These are phyloP conservation scores for Rhododendron vialii DNA, from an alignment of 148 eudicot genomes.

Conservation along the genomic window DNA sequence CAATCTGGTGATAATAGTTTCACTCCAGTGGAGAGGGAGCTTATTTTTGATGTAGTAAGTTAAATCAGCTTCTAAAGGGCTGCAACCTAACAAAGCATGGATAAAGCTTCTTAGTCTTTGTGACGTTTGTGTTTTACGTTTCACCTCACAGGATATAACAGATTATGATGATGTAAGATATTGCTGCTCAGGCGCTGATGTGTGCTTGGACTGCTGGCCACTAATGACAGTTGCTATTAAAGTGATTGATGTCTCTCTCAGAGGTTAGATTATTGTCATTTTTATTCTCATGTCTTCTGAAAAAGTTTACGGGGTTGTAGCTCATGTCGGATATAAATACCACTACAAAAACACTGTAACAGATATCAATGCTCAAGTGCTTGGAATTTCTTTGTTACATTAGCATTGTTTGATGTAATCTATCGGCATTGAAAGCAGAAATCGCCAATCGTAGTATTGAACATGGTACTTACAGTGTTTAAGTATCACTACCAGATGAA, in stretches of 20 bases:
- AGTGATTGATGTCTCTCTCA: constrained; percentile 77
- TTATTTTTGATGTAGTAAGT: constrained; percentile 90
- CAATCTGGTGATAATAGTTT: constrained; percentile 69
- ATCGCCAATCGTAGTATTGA: no score
- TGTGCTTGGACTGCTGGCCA: constrained; percentile 91
- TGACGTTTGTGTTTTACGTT: constrained; percentile 11
- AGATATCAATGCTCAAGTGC: no score
- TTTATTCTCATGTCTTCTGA: neutral
- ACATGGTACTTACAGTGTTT: no score
- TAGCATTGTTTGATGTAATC: no score
- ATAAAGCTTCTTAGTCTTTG: neutral
- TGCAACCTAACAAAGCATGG: neutral
- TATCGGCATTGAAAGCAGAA: neutral
- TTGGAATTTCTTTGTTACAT: neutral
- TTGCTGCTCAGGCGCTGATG: constrained; percentile 93
- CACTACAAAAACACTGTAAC: neutral
- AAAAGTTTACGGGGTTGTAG: neutral
- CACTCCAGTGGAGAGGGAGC: constrained; percentile 87
- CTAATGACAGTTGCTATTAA: constrained; percentile 92
- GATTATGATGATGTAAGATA: constrained; percentile 92
- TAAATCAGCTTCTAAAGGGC: neutral
- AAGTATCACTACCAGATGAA: no score
- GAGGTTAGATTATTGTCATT: constrained; percentile 49
- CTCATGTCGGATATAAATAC: neutral
- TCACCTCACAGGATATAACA: constrained; percentile 65